Conservation (phyloP, 495 filamentous ascomycete species). For the Chaetomium tenue region DNA sequence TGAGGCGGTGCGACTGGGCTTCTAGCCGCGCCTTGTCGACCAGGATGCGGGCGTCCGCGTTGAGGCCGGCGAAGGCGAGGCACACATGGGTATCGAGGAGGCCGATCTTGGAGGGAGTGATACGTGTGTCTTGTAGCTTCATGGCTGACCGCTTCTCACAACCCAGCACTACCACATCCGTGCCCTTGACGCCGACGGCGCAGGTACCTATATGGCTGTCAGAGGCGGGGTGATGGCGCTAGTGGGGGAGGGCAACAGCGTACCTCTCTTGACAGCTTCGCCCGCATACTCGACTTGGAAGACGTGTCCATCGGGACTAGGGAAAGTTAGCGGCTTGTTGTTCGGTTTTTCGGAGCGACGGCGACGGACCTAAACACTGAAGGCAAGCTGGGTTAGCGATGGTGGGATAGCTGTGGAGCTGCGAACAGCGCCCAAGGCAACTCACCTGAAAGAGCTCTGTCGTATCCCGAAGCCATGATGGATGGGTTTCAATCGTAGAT, state of each 20-base stretch:
- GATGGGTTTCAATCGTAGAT: conserved; percentile 4
- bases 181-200: conserved; percentile 95
- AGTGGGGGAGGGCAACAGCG: conserved; percentile 5
- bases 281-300: conserved; percentile 99
- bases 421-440: conserved; percentile 24
- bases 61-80: conserved; percentile 94
- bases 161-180: conserved; percentile 89
- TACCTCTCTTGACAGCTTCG: conserved; percentile 97
- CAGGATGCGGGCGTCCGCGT: conserved; percentile 94
- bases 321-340: conserved; percentile 37
- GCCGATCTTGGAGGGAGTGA: conserved; percentile 97
- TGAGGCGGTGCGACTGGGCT: conserved; percentile 94
- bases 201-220: conserved; percentile 71
- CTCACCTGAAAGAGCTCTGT: conserved; percentile 92
- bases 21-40: conserved; percentile 97
- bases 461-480: conserved; percentile 82
- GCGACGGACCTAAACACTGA: conserved; percentile 66
- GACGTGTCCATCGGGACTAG: conserved; percentile 95
- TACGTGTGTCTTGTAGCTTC: conserved; percentile 98
- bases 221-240: not conserved
- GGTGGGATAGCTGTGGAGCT: conserved; percentile 13
- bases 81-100: conserved; percentile 92
- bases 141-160: conserved; percentile 99
- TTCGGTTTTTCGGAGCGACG: not conserved
- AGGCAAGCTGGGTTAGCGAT: conserved; percentile 41